Evolutionary conservation across 495 filamentous ascomycete genomes (phyloP).

Genomic region (Amniculicola lignicola): DNA sequence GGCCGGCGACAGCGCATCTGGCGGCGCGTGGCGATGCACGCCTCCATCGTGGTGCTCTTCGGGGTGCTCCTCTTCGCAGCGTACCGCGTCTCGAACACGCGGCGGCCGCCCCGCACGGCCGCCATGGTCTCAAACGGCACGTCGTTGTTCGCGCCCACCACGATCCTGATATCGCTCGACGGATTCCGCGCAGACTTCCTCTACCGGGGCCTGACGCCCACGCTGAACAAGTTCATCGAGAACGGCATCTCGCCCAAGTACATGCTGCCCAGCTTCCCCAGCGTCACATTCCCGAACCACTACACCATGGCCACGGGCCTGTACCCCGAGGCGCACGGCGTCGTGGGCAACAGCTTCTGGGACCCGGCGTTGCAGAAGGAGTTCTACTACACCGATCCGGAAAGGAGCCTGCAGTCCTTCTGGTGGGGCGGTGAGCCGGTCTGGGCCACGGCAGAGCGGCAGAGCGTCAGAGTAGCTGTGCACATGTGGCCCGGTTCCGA

Average conservation of each 20-base stretch:
- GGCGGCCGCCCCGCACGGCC: constrained; percentile 29
- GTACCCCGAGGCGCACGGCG: constrained; percentile 87
- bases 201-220: constrained; percentile 74
- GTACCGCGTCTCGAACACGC: constrained; percentile 53
- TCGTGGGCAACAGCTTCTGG: constrained; percentile 94
- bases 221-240: constrained; percentile 72
- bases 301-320: constrained; percentile 91
- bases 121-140: constrained; percentile 72
- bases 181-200: constrained; percentile 98
- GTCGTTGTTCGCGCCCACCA: constrained; percentile 81
- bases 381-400: constrained; percentile 81
- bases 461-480: constrained; percentile 70
- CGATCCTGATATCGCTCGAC: constrained; percentile 89
- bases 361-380: constrained; percentile 71
- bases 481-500: constrained; percentile 99
- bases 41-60: constrained; percentile 50
- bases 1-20: constrained; percentile 21
- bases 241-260: constrained; percentile 84
- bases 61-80: constrained; percentile 53
- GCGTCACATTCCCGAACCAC: constrained; percentile 97
- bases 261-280: constrained; percentile 91
- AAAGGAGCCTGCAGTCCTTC: constrained; percentile 68
- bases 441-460: constrained; percentile 86
- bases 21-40: constrained; percentile 30
- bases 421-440: constrained; percentile 96